Evolutionary conservation across 2,329 filamentous ascomycete genomes (phyloP).

Genomic region (Fusarium compactum): DNA sequence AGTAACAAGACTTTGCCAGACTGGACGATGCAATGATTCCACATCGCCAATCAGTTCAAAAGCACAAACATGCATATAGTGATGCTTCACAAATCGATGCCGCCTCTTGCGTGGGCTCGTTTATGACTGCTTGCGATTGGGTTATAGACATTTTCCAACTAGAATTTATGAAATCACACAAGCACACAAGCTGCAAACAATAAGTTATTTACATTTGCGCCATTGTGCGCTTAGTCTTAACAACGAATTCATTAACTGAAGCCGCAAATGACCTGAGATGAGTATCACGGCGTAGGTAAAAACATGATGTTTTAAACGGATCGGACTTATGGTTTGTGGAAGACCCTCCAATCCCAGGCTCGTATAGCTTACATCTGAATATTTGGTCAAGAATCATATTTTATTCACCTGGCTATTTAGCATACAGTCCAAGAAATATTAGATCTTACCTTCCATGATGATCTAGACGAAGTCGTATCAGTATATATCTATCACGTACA

Average conservation of each 20-base stretch:
- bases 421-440: no score
- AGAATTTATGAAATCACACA: no score
- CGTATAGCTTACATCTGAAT: not conserved
- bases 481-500: not conserved
- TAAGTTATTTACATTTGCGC: no score
- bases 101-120: not conserved
- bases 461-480: fast-evolving
- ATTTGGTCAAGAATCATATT: not conserved
- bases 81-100: not conserved
- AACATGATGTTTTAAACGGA: not conserved
- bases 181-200: fast-evolving
- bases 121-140: not conserved
- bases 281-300: not conserved
- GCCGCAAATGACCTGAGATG: no score
- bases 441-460: not conserved
- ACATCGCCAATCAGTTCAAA: not conserved
- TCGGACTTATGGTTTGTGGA: not conserved
- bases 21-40: not conserved
- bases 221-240: not conserved
- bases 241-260: not conserved
- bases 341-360: no score
- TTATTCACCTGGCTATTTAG: no score
- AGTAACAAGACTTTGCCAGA: not conserved
- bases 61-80: not conserved
- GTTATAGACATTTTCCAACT: fast-evolving